Evolutionary conservation across 169 alveolate genomes (phyloP).

Genomic region (Theileria parva): DNA sequence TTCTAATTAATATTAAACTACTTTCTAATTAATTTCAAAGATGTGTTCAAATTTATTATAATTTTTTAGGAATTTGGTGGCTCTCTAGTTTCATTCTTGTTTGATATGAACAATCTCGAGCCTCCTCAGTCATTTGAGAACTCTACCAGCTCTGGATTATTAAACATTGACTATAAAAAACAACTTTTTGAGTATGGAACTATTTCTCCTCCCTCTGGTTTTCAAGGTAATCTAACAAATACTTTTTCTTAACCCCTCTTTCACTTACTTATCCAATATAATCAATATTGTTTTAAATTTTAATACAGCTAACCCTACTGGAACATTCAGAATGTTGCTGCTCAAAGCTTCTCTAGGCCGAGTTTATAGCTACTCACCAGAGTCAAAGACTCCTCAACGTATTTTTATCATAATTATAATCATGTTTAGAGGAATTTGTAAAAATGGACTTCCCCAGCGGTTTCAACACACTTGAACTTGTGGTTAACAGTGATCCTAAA

Average conservation of each 20-base stretch:
- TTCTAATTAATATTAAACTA: background rate
- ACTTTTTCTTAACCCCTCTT: background rate
- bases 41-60: background rate
- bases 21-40: background rate
- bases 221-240: constrained; percentile 39
- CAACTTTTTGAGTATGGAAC: constrained; percentile 68
- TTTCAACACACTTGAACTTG: constrained; percentile 47
- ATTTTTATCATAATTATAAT: background rate
- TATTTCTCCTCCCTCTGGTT: constrained; percentile 73
- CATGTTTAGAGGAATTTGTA: constrained; percentile 32
- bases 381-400: constrained; percentile 13
- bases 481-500: constrained; percentile 37
- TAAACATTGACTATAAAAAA: constrained; percentile 31
- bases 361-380: constrained; percentile 24
- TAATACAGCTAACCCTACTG: constrained; percentile 66
- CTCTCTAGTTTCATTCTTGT: constrained; percentile 57
- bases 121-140: constrained; percentile 72
- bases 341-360: constrained; percentile 71
- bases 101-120: constrained; percentile 69
- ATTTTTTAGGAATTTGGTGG: constrained; percentile 64
- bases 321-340: constrained; percentile 62
- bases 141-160: constrained; percentile 15
- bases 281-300: background rate
- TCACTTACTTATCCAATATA: background rate
- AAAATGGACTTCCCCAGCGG: constrained; percentile 40